Conservation (phyloP, 306 rosid species). For the Morella rubra region DNA sequence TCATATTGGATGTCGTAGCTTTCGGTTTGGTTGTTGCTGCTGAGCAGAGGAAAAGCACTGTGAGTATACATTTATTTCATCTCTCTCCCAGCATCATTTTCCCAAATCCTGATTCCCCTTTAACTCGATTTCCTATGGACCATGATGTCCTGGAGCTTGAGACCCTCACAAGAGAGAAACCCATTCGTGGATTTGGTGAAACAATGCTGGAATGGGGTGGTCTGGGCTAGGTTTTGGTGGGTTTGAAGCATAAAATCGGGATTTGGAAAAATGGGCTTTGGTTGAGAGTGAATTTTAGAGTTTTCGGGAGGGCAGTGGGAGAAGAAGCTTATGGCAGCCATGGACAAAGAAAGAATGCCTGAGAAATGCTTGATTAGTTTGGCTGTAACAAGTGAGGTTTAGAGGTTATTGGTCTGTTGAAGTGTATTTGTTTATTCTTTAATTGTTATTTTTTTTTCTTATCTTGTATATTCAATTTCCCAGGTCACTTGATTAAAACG, state of each 20-base stretch:
- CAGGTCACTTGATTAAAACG: no score
- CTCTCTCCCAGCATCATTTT: no score
- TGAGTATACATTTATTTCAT: no score
- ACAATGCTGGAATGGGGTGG: constrained; percentile 60
- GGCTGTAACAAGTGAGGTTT: background rate
- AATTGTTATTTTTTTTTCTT: background rate
- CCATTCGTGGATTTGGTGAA: constrained; percentile 81
- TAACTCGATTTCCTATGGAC: constrained; percentile 72
- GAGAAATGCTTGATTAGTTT: constrained; percentile 1
- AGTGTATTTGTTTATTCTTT: background rate
- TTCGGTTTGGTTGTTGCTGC: no score
- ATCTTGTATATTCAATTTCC: no score
- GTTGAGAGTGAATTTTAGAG: constrained; percentile 29
- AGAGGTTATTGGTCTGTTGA: background rate
- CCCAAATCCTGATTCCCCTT: constrained; percentile 71
- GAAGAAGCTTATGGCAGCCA: constrained; percentile 59
- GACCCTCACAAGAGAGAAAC: constrained; percentile 65
- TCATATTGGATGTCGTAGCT: no score
- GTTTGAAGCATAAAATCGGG: constrained; percentile 30
- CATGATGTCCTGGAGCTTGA: constrained; percentile 77
- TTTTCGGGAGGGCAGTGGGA: constrained; percentile 45
- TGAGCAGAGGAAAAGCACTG: no score
- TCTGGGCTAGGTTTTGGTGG: constrained; percentile 36
- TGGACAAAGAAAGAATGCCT: constrained; percentile 11
- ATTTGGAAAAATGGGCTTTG: constrained; percentile 42